Evolutionary conservation across 2,329 filamentous ascomycete species (phyloP), one percentile per base, ranked within the genome.

Genomic region (Sarocladium oryzae): DNA sequence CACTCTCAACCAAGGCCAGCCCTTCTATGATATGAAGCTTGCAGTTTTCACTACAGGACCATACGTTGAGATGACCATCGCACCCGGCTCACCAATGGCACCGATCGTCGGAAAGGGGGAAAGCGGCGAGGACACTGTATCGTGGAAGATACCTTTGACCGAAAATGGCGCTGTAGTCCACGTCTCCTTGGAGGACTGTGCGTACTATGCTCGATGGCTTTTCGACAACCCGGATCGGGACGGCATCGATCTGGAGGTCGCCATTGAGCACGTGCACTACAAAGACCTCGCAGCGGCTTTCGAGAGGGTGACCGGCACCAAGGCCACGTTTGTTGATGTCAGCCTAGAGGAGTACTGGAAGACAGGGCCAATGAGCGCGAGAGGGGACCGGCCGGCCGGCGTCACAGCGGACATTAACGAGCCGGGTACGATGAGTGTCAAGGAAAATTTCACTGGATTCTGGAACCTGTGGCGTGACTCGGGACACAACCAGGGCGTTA

Each of bases 401-500:
- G 69, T 72, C 36, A 69, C 67, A 43, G 61, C 66, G 0, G 62
- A 65, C 32, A 53, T 53, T 3, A 45, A 21, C 0, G 63, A 67
- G 23, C 57, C 64, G 3, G 62, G 61, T 1, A 64, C 60, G 3
- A 66, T 70, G 67, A 74, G 58, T 1, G 51, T 73, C 4, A 60
- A 61, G 30, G 59, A 74, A 41, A 80, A 79, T 56, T 80, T 80
- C 55, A 70, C 69, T 0, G 75, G 69, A 0, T 79, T 74, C 56
- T 79, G 75, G 71, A 73, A 68, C 51, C 53, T 72, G 50, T 79
- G 69, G 64, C 67, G 63, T 41, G 50, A 68, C 51, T 70, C 69
- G 1, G 69, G 67, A 0, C 65, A 63, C 0, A 72, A 74, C 50
- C 58, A 61, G 24, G 71, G 70, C 0, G 55, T 78, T 4, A 56